Evolutionary conservation across 2,329 filamentous ascomycete species (phyloP), one percentile per base, ranked within the genome.

Genomic region (Sporothrix pseudoabietina): DNA sequence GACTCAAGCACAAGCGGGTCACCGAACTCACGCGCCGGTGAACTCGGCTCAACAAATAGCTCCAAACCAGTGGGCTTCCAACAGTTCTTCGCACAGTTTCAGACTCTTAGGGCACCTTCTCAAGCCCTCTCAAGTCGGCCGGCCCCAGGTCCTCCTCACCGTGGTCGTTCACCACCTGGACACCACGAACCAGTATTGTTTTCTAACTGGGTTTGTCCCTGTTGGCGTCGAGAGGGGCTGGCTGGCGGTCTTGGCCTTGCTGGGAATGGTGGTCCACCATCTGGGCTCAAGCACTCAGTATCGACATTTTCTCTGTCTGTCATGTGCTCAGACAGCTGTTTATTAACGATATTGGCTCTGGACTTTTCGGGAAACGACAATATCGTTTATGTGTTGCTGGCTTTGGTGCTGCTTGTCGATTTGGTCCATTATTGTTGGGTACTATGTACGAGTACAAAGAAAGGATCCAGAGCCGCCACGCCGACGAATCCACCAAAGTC

Each of bases 21-120:
- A 47, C 35, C 69, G 41, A 71, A 44, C 30, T 22, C 44, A 22
- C 8, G 39, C 69, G 54, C 39, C 70, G 44, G 55, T 52, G 69
- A 71, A 59, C 57, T 63, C 69, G 69, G 57, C 69, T 39, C 57
- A 63, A 35, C 41, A 35, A 35, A 71, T 71, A 39, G 69, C 55
- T 59, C 55, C 26, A 63, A 32, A 22, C 4, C 41, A 70, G 66
- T 55, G 49, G 49, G 26, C 26, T 68, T 52, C 47, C 66, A 39
- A 26, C 30, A 12, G 66, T 39, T 57, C 32, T 16, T 55, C 30
- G 16, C 30, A 68, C 14, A 49, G 35, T 26, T n/a, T 65, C 14
- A 41, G n/a, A 19, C 19, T 5, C n/a, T 35, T 35, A 35, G 35
- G 35, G 35, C 35, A 35, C n/a, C 35, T 39, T 61, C 8, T 61